A percentile compares a stretch with the other conserved stretches of the same genome.
These are phyloP conservation scores for Candida boidinii DNA, from an alignment of 805 yeast species.

Conservation along the genomic window DNA sequence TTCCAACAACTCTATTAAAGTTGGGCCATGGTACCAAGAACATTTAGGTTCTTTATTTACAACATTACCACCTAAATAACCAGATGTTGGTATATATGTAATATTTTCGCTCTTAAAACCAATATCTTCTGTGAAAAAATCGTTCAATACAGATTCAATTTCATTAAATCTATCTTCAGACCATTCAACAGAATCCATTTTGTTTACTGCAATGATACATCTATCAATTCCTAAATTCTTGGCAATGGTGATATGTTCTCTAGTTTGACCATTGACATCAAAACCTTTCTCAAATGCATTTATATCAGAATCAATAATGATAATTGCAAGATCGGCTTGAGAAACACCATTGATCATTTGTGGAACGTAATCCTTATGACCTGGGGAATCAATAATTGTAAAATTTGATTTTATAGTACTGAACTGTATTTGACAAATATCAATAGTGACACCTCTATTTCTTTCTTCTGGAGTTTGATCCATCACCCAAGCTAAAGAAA, in stretches of 20 bases:
- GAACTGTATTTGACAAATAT: conserved; percentile 60
- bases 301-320: conserved; percentile 58
- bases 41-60: conserved; percentile 26
- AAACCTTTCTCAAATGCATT: conserved; percentile 71
- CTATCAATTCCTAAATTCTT: conserved; percentile 56
- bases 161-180: conserved; percentile 40
- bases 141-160: conserved; percentile 39
- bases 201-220: conserved; percentile 58
- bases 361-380: conserved; percentile 76
- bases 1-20: conserved; percentile 33
- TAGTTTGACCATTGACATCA: conserved; percentile 58
- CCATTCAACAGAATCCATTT: conserved; percentile 61
- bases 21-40: conserved; percentile 36
- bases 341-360: conserved; percentile 80
- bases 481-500: conserved; percentile 80
- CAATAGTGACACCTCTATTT: conserved; percentile 69
- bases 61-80: conserved; percentile 60
- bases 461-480: conserved; percentile 77
- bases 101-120: conserved; percentile 36
- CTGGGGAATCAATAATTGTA: conserved; percentile 79
- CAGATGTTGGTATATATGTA: conserved; percentile 59
- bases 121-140: conserved; percentile 43
- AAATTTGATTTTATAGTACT: conserved; percentile 47
- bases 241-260: conserved; percentile 67
- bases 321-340: conserved; percentile 68